These are phyloP conservation scores for Fusarium setosum DNA, from an alignment of 2,329 filamentous ascomycete species.

Conservation along the genomic window DNA sequence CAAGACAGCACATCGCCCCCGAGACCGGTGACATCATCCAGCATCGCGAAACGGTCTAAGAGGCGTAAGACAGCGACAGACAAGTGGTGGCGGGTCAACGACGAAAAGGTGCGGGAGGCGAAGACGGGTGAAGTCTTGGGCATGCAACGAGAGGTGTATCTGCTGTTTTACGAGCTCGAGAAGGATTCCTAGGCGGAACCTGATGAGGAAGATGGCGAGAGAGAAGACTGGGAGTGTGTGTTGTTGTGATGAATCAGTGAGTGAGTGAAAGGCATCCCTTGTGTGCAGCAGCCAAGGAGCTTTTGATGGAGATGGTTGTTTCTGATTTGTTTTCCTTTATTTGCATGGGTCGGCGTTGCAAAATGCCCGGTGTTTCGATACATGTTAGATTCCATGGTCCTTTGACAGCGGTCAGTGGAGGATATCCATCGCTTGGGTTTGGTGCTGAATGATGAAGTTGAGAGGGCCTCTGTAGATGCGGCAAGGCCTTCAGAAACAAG, in stretches of 20 bases:
- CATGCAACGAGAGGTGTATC: slow-evolving; percentile 96
- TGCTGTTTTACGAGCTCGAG: slow-evolving; percentile 95
- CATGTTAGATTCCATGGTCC: slow-evolving; percentile 26
- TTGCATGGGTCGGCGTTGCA: slow-evolving; percentile 41
- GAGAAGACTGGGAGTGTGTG: not conserved
- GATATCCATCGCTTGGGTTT: slow-evolving; percentile 9
- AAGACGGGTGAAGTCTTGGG: slow-evolving; percentile 90
- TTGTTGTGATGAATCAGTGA: slow-evolving; percentile 8
- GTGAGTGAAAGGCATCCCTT: not conserved
- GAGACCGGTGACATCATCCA: slow-evolving; percentile 33
- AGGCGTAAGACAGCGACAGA: slow-evolving; percentile 70
- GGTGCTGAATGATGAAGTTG: not conserved
- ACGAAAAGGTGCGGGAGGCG: slow-evolving; percentile 95
- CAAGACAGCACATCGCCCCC: slow-evolving; percentile 38
- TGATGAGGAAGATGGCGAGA: not conserved
- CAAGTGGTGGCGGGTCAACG: slow-evolving; percentile 96
- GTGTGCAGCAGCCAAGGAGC: not conserved
- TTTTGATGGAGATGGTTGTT: not conserved
- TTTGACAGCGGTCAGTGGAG: not conserved
- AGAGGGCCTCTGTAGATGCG: not conserved
- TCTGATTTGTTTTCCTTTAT: slow-evolving; percentile 14
- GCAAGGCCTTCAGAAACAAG: slow-evolving; percentile 1
- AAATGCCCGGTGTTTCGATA: slow-evolving; percentile 15
- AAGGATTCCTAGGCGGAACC: slow-evolving; percentile 47
- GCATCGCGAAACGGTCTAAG: slow-evolving; percentile 54